phyloP scores from a whole-genome alignment of 305 asterid species.

The Fraxinus baroniana region DNA sequence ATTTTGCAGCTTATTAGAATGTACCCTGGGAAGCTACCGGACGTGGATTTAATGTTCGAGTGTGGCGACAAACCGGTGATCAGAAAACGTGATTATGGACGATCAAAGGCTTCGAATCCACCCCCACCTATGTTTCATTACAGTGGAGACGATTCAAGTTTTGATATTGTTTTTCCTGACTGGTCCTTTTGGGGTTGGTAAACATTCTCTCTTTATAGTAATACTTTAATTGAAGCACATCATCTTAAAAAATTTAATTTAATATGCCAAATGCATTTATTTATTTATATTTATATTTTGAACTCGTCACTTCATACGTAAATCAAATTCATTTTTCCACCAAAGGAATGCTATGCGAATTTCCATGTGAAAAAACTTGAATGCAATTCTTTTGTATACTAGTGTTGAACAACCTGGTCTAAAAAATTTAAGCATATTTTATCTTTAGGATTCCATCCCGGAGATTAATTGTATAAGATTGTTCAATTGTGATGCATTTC shows the following conservation, averaged over 20 bases:
- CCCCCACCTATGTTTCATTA: constrained; percentile 81
- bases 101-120: constrained; percentile 11
- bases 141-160: constrained; percentile 52
- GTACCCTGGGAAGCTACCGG: constrained; percentile 71
- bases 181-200: constrained; percentile 99
- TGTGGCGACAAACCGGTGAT: constrained; percentile 60
- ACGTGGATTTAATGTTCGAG: constrained; percentile 69
- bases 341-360: background rate
- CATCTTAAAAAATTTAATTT: background rate
- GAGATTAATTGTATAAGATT: no score
- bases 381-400: background rate
- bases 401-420: background rate
- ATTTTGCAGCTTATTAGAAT: constrained; percentile 68
- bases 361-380: background rate
- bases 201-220: constrained; percentile 29
- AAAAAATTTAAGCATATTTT: background rate
- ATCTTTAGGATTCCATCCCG: no score
- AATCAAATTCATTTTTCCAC: background rate
- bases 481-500: background rate
- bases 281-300: background rate
- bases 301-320: background rate
- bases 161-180: constrained; percentile 81
- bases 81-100: constrained; percentile 28
- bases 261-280: background rate
- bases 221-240: background rate